A percentile compares a stretch with the other conserved stretches of the same genome.
Conservation (phyloP, 306 rosid species). For the Oxytropis ochrocephala region DNA sequence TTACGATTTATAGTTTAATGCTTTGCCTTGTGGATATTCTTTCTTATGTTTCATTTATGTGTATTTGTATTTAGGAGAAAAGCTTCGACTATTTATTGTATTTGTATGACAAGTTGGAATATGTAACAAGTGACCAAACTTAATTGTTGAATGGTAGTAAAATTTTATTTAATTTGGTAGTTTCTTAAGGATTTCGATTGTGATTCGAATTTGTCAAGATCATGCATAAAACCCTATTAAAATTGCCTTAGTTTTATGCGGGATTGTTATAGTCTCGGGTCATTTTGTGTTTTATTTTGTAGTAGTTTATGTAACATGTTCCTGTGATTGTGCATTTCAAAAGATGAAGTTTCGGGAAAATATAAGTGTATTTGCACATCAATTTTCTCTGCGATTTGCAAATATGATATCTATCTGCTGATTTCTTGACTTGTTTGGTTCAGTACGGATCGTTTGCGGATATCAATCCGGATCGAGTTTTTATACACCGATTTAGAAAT, state of each 20-base stretch:
- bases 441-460: too few species aligned
- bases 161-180: neutral
- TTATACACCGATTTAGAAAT: too few species aligned
- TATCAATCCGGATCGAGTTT: too few species aligned
- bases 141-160: neutral
- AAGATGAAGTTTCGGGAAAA: constrained; percentile 9
- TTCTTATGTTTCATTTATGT: neutral
- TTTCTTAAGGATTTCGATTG: neutral
- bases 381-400: too few species aligned
- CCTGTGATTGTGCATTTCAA: neutral
- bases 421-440: too few species aligned
- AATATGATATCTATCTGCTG: too few species aligned
- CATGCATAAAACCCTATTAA: constrained; percentile 5
- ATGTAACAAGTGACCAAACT: neutral
- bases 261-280: neutral
- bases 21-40: too few species aligned
- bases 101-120: neutral
- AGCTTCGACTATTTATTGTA: neutral
- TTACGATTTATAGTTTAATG: constrained; percentile 5
- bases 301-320: neutral
- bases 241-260: neutral
- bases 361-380: neutral
- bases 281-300: neutral
- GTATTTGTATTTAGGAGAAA: neutral
- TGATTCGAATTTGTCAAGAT: neutral